Evolutionary conservation across 805 yeast genomes (phyloP).

Genomic region (Yarrowia keelungensis): DNA sequence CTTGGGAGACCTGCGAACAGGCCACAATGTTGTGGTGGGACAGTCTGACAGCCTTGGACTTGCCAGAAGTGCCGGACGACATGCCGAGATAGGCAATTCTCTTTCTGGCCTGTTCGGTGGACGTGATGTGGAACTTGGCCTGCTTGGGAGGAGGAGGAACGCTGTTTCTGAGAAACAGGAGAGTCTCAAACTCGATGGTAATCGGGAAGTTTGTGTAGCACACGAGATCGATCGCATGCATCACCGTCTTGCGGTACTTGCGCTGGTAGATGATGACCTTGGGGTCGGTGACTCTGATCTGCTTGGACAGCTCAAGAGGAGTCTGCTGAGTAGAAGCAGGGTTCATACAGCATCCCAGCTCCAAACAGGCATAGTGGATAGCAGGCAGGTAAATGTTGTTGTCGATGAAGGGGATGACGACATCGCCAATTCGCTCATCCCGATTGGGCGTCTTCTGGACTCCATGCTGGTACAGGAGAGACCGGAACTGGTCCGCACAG

Average conservation of each 20-base stretch:
- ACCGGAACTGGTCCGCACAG: constrained; percentile 24
- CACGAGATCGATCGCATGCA: constrained; percentile 5
- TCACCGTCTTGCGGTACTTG: constrained; percentile 15
- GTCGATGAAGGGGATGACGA: constrained; percentile 15
- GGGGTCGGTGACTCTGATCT: constrained; percentile 16
- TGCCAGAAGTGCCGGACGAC: constrained; percentile 36
- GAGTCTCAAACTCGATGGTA: constrained; percentile 9
- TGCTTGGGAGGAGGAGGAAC: constrained; percentile 16
- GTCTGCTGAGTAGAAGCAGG: constrained; percentile 20
- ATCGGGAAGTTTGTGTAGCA: constrained; percentile 12
- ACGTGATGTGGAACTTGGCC: constrained; percentile 12
- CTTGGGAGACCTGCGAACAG: constrained; percentile 18
- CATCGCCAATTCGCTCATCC: constrained; percentile 29
- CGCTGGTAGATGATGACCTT: constrained; percentile 21
- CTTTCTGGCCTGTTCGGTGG: constrained; percentile 5
- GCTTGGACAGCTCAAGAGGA: constrained; percentile 21
- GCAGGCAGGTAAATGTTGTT: constrained; percentile 21
- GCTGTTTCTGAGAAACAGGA: constrained; percentile 1
- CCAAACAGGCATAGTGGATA: constrained; percentile 19
- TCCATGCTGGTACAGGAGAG: constrained; percentile 8
- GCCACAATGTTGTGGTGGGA: constrained; percentile 20
- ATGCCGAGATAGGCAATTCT: constrained; percentile 34
- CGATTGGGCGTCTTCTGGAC: constrained; percentile 19
- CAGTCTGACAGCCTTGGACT: constrained; percentile 24
- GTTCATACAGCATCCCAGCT: constrained; percentile 15